Evolutionary conservation across 1,284 basidiomycete species (phyloP).

Genomic region (Trichosporon asahii): DNA sequence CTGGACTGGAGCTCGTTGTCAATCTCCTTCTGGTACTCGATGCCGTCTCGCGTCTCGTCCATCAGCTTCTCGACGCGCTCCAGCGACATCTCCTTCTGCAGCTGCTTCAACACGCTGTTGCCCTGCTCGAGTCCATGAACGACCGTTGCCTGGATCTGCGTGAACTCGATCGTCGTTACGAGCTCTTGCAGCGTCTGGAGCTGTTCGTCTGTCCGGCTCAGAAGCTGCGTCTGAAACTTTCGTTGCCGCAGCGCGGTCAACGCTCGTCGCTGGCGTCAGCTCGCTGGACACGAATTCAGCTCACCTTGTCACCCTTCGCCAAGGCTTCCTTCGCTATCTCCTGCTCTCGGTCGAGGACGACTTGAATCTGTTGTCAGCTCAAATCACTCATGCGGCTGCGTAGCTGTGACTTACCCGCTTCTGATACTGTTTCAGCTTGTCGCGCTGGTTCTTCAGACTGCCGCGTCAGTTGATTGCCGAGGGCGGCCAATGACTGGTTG

Average conservation of each 20-base stretch:
- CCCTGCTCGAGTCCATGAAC: constrained; percentile 89
- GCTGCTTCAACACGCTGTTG: constrained; percentile 84
- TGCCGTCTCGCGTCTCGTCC: constrained; percentile 85
- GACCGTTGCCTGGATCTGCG: constrained; percentile 87
- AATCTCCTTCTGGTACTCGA: constrained; percentile 92
- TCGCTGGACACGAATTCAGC: background rate
- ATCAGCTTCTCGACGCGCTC: constrained; percentile 91
- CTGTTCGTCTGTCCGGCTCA: constrained; percentile 85
- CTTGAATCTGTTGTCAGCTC: constrained; percentile 66
- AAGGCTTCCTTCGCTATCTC: constrained; percentile 83
- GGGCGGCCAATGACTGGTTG: background rate
- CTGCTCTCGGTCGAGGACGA: constrained; percentile 78
- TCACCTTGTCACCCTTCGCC: constrained; percentile 72
- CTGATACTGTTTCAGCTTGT: constrained; percentile 93
- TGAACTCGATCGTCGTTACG: constrained; percentile 93
- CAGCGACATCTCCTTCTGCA: constrained; percentile 87
- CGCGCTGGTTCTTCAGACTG: constrained; percentile 90
- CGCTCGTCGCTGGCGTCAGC: constrained; percentile 58
- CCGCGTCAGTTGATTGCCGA: constrained; percentile 7
- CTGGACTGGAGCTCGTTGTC: constrained; percentile 77
- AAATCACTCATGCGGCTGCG: too few species aligned
- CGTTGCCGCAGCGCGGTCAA: constrained; percentile 77
- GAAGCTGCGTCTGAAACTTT: constrained; percentile 88
- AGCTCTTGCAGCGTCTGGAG: constrained; percentile 85
- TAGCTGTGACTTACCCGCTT: constrained; percentile 64